Evolutionary conservation across 352 stramenopile species (phyloP), one percentile per base, ranked within the genome.

Genomic region (Pythium sp.): DNA sequence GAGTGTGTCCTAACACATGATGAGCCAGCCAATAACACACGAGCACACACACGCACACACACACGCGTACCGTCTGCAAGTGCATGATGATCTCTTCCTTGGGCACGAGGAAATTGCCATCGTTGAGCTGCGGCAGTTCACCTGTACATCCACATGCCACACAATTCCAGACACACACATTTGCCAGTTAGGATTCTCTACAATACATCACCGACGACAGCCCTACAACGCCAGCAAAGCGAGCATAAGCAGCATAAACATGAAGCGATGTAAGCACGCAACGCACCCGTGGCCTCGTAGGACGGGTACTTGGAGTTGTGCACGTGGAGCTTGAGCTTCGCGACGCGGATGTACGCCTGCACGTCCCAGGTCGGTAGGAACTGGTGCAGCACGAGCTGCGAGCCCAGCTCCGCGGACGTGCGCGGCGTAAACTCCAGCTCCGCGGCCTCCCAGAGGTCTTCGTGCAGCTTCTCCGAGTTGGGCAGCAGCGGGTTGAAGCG

Each of bases 51-150:
- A 51, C 20, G 62, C 24, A 32, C 5, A 20, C 49, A 51, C 22
- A 43, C 28, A 6, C 14, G 70, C 68, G 53, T 71, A 91, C 84
- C 60, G 88, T 94, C 71, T 96, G 88, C 61, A 96, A 53, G 66
- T 96, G 88, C 81, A 93, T 85, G 62, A 94, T 85, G 57, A 96
- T 94, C 66, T 93, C 78, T 30, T 91, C 81, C 64, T 90, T 92
- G 8, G 85, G 84, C 65, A 96, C 73, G 46, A 96, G 76, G 62
- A 93, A 96, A 72, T 96, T 93, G 64, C 88, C 88, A 65, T 96
- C 88, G 59, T 80, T 92, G 26, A 96, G 77, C 72, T 96, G 88
- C 38, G 88, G 88, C 58, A 96, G 69, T 71, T 91, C 85, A 58
- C 83, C 80, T 83, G 24, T 26, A 26, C 24, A 26, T 26, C 24